phyloP scores from a whole-genome alignment of 164 flowering plant species.

The Piper longum region DNA sequence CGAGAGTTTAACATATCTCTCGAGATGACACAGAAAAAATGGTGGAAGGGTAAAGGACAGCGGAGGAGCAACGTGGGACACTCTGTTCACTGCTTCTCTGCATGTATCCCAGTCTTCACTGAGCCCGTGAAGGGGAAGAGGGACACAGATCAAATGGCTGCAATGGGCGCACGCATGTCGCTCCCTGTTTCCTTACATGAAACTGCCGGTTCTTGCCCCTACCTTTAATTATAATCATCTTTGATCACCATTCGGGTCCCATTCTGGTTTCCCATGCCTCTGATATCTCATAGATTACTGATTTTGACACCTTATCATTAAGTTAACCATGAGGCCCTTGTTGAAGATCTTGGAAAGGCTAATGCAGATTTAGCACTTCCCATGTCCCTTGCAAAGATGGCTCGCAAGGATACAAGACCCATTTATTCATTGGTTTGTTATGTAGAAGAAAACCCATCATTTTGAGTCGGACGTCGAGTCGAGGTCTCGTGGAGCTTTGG shows the following conservation, averaged over 20 bases:
- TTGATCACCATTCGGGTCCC: neutral
- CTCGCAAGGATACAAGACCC: neutral
- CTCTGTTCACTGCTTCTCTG: slow-evolving; percentile 12
- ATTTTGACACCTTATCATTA: neutral
- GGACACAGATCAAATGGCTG: slow-evolving; percentile 54
- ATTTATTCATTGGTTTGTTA: neutral
- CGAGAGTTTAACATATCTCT: neutral
- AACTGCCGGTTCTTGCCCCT: slow-evolving; percentile 37
- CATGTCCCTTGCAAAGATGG: neutral
- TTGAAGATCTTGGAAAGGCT: neutral
- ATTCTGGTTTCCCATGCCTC: neutral
- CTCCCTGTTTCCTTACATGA: slow-evolving; percentile 26
- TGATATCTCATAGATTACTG: neutral
- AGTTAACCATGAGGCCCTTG: neutral
- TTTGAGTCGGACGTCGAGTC: neutral
- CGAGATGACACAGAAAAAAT: neutral
- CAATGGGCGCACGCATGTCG: slow-evolving; percentile 40
- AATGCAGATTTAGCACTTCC: neutral
- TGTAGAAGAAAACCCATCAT: slow-evolving; percentile 6
- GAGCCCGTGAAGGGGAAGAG: slow-evolving; percentile 26
- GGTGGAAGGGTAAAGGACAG: neutral
- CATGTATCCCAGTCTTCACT: slow-evolving; percentile 3
- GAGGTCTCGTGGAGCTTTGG: neutral
- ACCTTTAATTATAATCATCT: slow-evolving; percentile 11
- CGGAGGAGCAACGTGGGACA: slow-evolving; percentile 4